These are phyloP conservation scores for Neonectria faginata DNA, from an alignment of 2,329 filamentous ascomycete genomes.

Conservation along the genomic window DNA sequence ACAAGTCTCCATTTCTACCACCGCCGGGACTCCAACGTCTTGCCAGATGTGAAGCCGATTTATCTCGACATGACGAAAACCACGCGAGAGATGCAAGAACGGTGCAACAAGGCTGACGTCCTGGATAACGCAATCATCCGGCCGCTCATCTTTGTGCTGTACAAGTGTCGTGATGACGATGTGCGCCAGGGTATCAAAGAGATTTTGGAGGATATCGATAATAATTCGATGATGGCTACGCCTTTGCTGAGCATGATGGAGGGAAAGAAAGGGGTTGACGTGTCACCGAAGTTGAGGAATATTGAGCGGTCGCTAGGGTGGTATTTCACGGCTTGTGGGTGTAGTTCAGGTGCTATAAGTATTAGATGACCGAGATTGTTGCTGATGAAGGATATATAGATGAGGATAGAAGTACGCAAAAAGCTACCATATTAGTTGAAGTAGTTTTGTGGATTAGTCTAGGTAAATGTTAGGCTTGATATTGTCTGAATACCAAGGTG, in stretches of 20 bases:
- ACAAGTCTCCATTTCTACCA: constrained; percentile 29
- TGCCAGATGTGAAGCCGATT: constrained; percentile 33
- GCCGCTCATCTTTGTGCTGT: constrained; percentile 36
- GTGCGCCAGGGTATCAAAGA: constrained; percentile 28
- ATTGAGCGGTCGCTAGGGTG: constrained; percentile 38
- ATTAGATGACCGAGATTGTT: not conserved
- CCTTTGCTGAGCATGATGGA: constrained; percentile 35
- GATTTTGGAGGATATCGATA: constrained; percentile 21
- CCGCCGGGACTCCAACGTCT: constrained; percentile 22
- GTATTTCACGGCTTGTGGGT: constrained; percentile 32
- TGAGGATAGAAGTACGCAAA: too few species aligned
- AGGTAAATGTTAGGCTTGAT: too few species aligned
- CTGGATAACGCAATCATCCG: constrained; percentile 39
- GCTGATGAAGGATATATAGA: not conserved
- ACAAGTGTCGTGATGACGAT: constrained; percentile 33
- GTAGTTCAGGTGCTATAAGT: constrained; percentile 13
- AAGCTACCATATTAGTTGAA: too few species aligned
- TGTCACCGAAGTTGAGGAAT: constrained; percentile 35
- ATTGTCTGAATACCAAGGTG: too few species aligned
- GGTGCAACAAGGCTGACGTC: constrained; percentile 6
- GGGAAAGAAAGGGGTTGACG: constrained; percentile 18
- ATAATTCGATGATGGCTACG: constrained; percentile 29
- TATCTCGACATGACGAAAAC: constrained; percentile 38
- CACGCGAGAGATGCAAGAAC: constrained; percentile 18
- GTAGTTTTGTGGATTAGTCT: too few species aligned